Evolutionary conservation across 1,284 basidiomycete genomes (phyloP).

Genomic region (Amylostereum chailletii): DNA sequence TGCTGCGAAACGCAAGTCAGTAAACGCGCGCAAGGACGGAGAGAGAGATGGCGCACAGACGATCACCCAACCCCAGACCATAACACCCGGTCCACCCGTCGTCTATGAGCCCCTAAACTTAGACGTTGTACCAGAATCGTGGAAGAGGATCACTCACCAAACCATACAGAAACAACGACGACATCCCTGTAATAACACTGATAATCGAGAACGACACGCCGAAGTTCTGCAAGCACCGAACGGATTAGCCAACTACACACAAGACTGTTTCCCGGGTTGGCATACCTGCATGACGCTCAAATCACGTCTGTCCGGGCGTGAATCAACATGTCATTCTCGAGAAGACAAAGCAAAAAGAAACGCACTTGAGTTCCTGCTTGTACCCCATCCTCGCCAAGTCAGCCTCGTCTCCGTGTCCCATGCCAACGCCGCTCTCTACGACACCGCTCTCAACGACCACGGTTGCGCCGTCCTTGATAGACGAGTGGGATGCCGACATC

Average conservation of each 20-base stretch:
- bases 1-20: constrained; percentile 25
- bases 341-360: constrained; percentile 5
- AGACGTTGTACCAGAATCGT: background rate
- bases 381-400: constrained; percentile 68
- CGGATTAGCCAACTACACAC: constrained; percentile 5
- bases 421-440: background rate
- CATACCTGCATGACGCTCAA: constrained; percentile 50
- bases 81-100: constrained; percentile 65
- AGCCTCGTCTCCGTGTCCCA: constrained; percentile 37
- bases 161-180: constrained; percentile 59
- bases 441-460: background rate
- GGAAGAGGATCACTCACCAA: constrained; percentile 33
- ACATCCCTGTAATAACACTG: constrained; percentile 60
- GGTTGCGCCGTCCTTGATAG: background rate
- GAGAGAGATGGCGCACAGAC: constrained; percentile 33
- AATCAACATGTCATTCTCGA: background rate
- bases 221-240: constrained; percentile 42
- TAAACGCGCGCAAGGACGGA: background rate
- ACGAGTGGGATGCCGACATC: background rate
- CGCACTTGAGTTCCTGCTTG: constrained; percentile 63
- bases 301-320: constrained; percentile 31
- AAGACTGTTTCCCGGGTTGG: constrained; percentile 7
- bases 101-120: constrained; percentile 27
- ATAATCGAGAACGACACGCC: constrained; percentile 74
- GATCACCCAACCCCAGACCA: constrained; percentile 70